Evolutionary conservation across 2,329 filamentous ascomycete species (phyloP).

Genomic region (Alternaria metachromatica): DNA sequence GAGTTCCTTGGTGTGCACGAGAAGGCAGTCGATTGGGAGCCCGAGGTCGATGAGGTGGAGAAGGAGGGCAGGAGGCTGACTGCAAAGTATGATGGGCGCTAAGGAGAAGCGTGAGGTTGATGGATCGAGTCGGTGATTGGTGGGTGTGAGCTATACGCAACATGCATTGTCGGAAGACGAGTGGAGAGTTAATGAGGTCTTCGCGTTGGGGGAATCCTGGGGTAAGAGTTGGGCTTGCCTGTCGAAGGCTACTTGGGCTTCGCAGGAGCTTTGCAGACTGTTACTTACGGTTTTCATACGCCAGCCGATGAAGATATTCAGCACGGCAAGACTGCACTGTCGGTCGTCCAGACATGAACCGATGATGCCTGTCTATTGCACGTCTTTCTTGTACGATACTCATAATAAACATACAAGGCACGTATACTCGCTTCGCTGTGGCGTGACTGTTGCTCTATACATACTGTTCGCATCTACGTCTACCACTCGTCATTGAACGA

Average conservation of each 20-base stretch:
- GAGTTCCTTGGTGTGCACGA: constrained; percentile 31
- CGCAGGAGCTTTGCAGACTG: not conserved
- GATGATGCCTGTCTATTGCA: not conserved
- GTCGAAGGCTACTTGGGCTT: not conserved
- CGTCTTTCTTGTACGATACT: not conserved
- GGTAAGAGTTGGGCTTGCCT: not conserved
- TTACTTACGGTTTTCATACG: not conserved
- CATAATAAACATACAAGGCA: not conserved
- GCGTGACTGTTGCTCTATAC: not conserved
- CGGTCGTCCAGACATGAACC: not conserved
- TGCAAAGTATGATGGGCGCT: constrained; percentile 24
- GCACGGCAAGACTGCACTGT: not conserved
- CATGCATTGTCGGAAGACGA: not conserved
- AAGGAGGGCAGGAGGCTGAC: constrained; percentile 23
- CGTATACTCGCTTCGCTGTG: not conserved
- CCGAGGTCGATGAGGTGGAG: constrained; percentile 24
- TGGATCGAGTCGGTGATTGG: not conserved
- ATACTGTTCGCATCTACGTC: not conserved
- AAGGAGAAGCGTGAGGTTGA: not conserved
- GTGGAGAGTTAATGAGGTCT: not conserved
- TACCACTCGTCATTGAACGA: not conserved
- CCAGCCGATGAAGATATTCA: not conserved
- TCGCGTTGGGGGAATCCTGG: not conserved
- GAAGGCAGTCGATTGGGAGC: constrained; percentile 8
- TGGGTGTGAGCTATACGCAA: not conserved